A percentile compares a stretch with the other conserved stretches of the same genome.
Evolutionary conservation across 139 green algal species (phyloP).

Genomic region (Asterochloris sp.): DNA sequence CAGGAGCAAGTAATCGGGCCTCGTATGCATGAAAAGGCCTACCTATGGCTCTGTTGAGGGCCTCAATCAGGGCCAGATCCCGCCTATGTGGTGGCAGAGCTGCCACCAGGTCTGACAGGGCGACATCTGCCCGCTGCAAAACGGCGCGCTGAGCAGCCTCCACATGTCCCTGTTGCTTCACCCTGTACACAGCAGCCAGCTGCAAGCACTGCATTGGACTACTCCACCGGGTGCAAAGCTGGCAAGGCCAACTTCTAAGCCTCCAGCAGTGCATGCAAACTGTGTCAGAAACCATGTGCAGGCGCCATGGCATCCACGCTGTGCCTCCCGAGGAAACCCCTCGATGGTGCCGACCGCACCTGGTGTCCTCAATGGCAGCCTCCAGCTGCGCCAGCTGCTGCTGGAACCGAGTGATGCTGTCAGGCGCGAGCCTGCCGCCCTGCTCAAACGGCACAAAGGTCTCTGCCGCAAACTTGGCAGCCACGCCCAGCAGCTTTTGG

Average conservation of each 20-base stretch:
- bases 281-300: too few species aligned
- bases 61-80: slow-evolving; percentile 52
- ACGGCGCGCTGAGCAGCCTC: slow-evolving; percentile 14
- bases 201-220: too few species aligned
- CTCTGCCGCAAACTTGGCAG: slow-evolving; percentile 31
- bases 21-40: too few species aligned
- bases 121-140: slow-evolving; percentile 1
- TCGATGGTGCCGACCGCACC: not conserved
- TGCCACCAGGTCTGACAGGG: slow-evolving; percentile 30
- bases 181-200: not conserved
- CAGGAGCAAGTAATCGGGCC: too few species aligned
- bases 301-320: too few species aligned
- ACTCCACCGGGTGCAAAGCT: too few species aligned
- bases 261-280: too few species aligned
- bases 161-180: slow-evolving; percentile 19
- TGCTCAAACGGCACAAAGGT: slow-evolving; percentile 27
- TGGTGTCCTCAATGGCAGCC: slow-evolving; percentile 21
- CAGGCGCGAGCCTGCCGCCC: slow-evolving; percentile 12
- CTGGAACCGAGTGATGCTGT: slow-evolving; percentile 32
- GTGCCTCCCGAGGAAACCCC: too few species aligned
- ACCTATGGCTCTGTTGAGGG: slow-evolving; percentile 34
- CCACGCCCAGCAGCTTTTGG: slow-evolving; percentile 28
- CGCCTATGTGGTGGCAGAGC: slow-evolving; percentile 46
- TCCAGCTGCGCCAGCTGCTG: slow-evolving; percentile 37
- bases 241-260: too few species aligned